Evolutionary conservation across 768 basidiomycete species (phyloP).

Genomic region (Mycena leptocephala): DNA sequence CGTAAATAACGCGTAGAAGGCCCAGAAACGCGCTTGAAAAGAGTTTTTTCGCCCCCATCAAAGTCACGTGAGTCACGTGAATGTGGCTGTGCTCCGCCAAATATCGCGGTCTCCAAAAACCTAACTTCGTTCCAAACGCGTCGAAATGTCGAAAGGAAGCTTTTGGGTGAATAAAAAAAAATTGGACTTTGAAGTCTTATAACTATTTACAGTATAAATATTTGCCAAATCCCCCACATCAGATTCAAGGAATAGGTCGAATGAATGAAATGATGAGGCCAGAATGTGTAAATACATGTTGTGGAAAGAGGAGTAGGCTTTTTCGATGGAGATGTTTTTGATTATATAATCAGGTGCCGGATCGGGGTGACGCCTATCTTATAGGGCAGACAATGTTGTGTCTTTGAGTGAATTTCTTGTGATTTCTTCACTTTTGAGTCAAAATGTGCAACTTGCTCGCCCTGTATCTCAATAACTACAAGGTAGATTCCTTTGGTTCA

Average conservation of each 20-base stretch:
- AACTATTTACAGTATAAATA: not conserved
- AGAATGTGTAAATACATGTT: not conserved
- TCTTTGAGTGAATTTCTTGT: no score
- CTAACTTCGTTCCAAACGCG: not conserved
- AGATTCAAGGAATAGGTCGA: not conserved
- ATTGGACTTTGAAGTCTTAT: not conserved
- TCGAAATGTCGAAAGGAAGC: not conserved
- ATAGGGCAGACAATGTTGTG: no score
- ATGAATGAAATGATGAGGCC: not conserved
- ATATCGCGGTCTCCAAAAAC: not conserved
- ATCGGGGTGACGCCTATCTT: constrained; percentile 2
- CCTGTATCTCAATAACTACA: no score
- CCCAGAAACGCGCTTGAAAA: not conserved
- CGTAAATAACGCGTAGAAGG: not conserved
- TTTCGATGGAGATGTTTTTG: not conserved
- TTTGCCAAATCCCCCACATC: not conserved
- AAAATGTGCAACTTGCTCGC: no score
- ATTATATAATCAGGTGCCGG: constrained; percentile 3
- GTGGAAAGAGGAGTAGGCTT: not conserved
- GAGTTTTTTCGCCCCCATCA: not conserved
- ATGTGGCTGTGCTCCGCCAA: constrained; percentile 1
- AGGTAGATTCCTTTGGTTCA: no score
- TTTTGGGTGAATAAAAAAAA: not conserved
- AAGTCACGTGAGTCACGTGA: not conserved
- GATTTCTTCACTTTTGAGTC: no score